Evolutionary conservation across 345 rosid genomes (phyloP).

Genomic region (Mangifera indica): DNA sequence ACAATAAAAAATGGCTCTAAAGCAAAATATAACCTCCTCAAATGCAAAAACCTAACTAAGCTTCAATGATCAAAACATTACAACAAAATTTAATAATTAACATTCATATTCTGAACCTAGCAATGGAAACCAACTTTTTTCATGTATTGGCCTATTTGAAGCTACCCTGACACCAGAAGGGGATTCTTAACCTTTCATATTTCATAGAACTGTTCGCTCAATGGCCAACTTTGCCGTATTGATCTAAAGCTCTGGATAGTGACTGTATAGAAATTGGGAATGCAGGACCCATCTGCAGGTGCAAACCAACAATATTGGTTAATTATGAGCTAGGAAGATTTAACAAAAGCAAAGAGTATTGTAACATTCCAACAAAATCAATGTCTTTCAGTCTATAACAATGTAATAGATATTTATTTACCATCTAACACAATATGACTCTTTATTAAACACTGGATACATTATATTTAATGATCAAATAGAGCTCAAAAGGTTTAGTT

Average conservation of each 20-base stretch:
- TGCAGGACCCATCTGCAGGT: conserved; percentile 87
- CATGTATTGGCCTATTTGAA: neutral
- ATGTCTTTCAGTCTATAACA: neutral
- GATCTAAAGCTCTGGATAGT: conserved; percentile 88
- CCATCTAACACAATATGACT: neutral
- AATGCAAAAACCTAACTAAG: neutral
- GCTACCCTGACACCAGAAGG: neutral
- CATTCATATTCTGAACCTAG: conserved; percentile 4
- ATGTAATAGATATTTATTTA: neutral
- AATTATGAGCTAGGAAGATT: neutral
- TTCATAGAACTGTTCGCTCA: conserved; percentile 26
- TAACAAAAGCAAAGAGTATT: neutral
- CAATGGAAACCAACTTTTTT: neutral
- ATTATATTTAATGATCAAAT: neutral
- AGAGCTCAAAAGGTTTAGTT: neutral
- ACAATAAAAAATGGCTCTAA: neutral
- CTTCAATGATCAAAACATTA: neutral
- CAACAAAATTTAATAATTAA: neutral
- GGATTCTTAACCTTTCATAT: neutral
- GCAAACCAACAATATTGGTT: neutral
- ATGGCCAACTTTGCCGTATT: conserved; percentile 51
- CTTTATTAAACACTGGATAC: neutral
- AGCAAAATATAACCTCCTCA: neutral
- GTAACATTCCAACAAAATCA: neutral
- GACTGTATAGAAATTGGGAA: conserved; percentile 85